Percentiles rank a stretch among this genome's conserved stretches.
These are phyloP conservation scores for Mycogone perniciosa DNA, from an alignment of 2,329 filamentous ascomycete genomes.

Conservation along the genomic window DNA sequence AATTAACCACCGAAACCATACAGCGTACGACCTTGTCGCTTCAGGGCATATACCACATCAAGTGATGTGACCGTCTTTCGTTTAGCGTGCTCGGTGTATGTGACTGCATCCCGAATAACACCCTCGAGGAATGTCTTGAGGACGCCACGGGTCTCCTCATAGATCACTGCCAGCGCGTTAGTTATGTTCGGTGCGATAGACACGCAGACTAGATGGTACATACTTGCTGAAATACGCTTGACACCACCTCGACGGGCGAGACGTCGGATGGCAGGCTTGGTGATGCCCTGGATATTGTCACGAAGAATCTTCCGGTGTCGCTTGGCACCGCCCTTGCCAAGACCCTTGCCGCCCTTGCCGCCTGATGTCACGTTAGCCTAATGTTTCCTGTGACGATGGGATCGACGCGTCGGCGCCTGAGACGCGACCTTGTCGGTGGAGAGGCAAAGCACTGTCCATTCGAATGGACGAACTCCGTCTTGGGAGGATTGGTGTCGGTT, in stretches of 20 bases:
- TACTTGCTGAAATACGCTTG: conserved; percentile 98
- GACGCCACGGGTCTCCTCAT: conserved; percentile 72
- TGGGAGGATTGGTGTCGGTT: background rate
- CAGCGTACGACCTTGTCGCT: conserved; percentile 67
- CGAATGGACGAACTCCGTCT: background rate
- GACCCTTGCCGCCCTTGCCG: conserved; percentile 94
- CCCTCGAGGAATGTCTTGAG: conserved; percentile 73
- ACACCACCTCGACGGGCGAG: conserved; percentile 98
- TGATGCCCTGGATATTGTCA: conserved; percentile 99
- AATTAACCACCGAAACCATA: conserved; percentile 85
- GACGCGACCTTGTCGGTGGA: conserved; percentile 3
- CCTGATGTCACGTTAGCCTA: conserved; percentile 42
- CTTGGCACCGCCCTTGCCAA: conserved; percentile 98
- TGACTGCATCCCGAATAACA: conserved; percentile 71
- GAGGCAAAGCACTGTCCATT: background rate
- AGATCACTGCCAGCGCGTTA: conserved; percentile 49
- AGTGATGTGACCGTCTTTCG: conserved; percentile 71
- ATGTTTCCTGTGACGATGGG: conserved; percentile 26
- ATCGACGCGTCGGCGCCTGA: background rate
- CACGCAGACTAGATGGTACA: conserved; percentile 26
- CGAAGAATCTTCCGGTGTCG: conserved; percentile 98
- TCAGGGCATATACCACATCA: conserved; percentile 61
- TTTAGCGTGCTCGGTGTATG: conserved; percentile 76
- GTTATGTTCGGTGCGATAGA: background rate
- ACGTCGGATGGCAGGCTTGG: conserved; percentile 97